These are phyloP conservation scores for Solioccasus polychromus DNA, from an alignment of 768 basidiomycete species.

Conservation along the genomic window DNA sequence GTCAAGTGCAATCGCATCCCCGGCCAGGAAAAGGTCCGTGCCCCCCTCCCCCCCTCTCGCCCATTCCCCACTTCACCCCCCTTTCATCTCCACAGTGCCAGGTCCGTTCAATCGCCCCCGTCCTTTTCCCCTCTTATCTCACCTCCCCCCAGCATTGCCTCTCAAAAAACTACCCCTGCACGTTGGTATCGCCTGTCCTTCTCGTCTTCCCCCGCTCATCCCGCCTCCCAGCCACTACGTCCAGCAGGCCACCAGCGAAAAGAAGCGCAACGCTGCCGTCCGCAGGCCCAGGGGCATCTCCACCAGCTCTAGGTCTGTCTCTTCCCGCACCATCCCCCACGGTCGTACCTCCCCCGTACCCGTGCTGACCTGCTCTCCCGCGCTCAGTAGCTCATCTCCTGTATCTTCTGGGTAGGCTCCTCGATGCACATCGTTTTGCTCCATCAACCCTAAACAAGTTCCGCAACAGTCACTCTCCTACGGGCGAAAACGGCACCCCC, in stretches of 20 bases:
- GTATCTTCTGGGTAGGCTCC: constrained; percentile 40
- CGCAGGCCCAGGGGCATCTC: constrained; percentile 69
- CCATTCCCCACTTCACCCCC: constrained; percentile 16
- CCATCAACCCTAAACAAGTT: constrained; percentile 27
- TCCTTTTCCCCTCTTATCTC: constrained; percentile 2
- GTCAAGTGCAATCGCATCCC: constrained; percentile 85
- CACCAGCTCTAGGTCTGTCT: constrained; percentile 43
- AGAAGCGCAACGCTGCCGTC: constrained; percentile 61
- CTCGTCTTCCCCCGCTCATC: constrained; percentile 18
- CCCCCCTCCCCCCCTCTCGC: constrained; percentile 4
- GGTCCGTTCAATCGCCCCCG: constrained; percentile 39
- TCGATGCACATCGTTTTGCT: constrained; percentile 23
- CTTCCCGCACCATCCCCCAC: constrained; percentile 12
- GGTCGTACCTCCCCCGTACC: constrained; percentile 24
- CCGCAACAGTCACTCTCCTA: constrained; percentile 28
- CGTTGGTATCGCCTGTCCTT: constrained; percentile 51
- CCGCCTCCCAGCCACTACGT: constrained; percentile 58
- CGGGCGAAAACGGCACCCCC: constrained; percentile 21
- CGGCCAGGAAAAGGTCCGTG: constrained; percentile 74
- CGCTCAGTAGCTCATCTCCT: constrained; percentile 24
- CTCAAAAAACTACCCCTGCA: constrained; percentile 89
- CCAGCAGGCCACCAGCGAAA: constrained; percentile 82
- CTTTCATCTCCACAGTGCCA: constrained; percentile 51
- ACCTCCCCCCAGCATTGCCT: constrained; percentile 62
- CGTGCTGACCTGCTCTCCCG: constrained; percentile 23